Evolutionary conservation across 1,284 basidiomycete genomes (phyloP).

Genomic region (Fomitiporia mediterranea): DNA sequence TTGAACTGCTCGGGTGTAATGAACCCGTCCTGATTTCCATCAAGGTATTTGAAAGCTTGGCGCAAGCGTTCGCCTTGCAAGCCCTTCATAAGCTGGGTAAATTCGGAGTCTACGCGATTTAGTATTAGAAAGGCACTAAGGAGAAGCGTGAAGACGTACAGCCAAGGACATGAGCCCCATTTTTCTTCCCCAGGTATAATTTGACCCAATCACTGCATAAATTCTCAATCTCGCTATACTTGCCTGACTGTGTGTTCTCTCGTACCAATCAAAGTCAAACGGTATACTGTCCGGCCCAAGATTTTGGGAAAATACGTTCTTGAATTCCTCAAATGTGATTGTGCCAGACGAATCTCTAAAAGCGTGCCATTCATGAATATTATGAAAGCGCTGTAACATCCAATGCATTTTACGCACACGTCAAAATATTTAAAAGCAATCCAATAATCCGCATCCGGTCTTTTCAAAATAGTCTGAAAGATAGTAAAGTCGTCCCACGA

Average conservation of each 20-base stretch:
- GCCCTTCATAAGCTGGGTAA: conserved; percentile 95
- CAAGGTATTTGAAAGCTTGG: conserved; percentile 89
- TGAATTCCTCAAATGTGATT: conserved; percentile 92
- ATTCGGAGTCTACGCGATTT: conserved; percentile 71
- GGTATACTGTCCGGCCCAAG: conserved; percentile 81
- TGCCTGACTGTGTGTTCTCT: conserved; percentile 9
- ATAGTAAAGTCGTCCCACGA: conserved; percentile 94
- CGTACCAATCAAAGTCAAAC: conserved; percentile 89
- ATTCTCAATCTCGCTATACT: conserved; percentile 9
- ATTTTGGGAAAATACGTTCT: conserved; percentile 80
- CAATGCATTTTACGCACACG: conserved; percentile 54
- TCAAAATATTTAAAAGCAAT: conserved; percentile 97
- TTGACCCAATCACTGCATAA: conserved; percentile 82
- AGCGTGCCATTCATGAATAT: background rate
- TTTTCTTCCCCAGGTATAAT: conserved; percentile 87
- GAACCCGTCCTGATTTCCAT: conserved; percentile 85
- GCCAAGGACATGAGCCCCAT: conserved; percentile 85
- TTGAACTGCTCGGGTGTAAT: conserved; percentile 92
- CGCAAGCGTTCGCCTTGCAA: conserved; percentile 92
- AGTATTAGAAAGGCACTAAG: conserved; percentile 13
- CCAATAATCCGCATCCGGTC: conserved; percentile 92
- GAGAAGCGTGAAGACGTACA: conserved; percentile 50
- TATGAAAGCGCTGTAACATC: background rate
- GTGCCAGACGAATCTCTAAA: conserved; percentile 79
- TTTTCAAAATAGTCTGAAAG: conserved; percentile 86